phyloP scores from a whole-genome alignment of 1,284 basidiomycete species.

The Coniferiporia weirii region DNA sequence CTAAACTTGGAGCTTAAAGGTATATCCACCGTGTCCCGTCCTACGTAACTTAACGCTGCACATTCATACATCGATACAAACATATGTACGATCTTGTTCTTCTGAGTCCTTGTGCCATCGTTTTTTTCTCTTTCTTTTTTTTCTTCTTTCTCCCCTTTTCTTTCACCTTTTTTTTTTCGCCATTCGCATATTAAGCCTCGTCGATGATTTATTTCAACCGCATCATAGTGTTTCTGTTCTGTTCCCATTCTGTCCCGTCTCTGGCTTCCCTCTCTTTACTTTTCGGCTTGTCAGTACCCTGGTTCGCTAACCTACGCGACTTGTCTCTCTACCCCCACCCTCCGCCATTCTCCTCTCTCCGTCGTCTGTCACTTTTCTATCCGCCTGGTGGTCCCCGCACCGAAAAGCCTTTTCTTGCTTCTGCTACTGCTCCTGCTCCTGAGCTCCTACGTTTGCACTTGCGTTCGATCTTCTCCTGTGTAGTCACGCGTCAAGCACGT shows the following conservation, averaged over 20 bases:
- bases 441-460: not conserved
- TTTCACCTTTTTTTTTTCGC: not conserved
- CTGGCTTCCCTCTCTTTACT: not conserved
- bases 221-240: not conserved
- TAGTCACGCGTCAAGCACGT: not conserved
- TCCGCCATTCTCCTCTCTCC: too few relatives aligned
- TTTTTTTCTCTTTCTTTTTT: not conserved
- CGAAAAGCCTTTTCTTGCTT: too few relatives aligned
- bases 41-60: conserved; percentile 1
- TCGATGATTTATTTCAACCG: too few relatives aligned
- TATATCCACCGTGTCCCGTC: not conserved
- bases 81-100: conserved; percentile 6
- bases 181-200: not conserved
- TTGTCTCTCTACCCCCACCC: too few relatives aligned
- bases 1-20: not conserved
- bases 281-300: not conserved
- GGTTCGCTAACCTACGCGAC: too few relatives aligned
- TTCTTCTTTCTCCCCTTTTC: not conserved
- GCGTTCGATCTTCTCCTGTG: not conserved
- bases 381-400: too few relatives aligned
- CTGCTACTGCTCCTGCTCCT: too few relatives aligned
- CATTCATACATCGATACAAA: not conserved
- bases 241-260: not conserved
- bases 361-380: too few relatives aligned
- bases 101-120: not conserved